Conservation (phyloP, 1,284 basidiomycete species). For the Ustilago loliicola region DNA sequence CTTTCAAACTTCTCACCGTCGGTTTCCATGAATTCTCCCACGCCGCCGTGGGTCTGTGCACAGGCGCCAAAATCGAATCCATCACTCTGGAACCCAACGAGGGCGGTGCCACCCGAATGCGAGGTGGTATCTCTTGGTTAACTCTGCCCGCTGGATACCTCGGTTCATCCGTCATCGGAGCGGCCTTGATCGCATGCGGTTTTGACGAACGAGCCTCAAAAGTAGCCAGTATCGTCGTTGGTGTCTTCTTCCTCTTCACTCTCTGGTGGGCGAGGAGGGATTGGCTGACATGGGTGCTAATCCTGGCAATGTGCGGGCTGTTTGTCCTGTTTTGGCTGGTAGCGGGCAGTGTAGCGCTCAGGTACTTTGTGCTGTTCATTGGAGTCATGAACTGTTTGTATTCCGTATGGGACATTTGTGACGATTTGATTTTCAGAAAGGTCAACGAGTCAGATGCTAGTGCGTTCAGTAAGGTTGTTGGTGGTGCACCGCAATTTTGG, state of each 20-base stretch:
- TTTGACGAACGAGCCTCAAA: conserved; percentile 95
- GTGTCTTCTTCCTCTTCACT: conserved; percentile 88
- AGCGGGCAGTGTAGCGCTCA: conserved; percentile 55
- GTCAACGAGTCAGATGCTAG: conserved; percentile 92
- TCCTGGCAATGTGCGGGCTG: conserved; percentile 60
- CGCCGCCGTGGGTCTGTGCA: conserved; percentile 76
- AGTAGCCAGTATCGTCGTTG: conserved; percentile 84
- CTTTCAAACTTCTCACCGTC: conserved; percentile 69
- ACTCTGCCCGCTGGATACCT: conserved; percentile 80
- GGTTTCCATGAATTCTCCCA: conserved; percentile 66
- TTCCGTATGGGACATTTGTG: conserved; percentile 72
- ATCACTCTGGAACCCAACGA: conserved; percentile 76
- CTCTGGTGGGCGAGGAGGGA: conserved; percentile 87
- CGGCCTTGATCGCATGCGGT: conserved; percentile 85
- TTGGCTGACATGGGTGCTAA: conserved; percentile 74
- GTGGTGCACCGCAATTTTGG: conserved; percentile 74
- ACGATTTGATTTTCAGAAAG: conserved; percentile 80
- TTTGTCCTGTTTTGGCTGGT: conserved; percentile 63
- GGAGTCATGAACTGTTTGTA: conserved; percentile 72
- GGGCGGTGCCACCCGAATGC: conserved; percentile 92
- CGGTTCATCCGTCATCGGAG: conserved; percentile 83
- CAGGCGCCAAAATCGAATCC: conserved; percentile 88
- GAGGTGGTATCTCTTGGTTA: conserved; percentile 87
- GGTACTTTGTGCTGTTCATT: conserved; percentile 85
- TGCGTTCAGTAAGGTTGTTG: conserved; percentile 87